Conservation (phyloP, 179 eudicot species). For the Spinacia oleracea region DNA sequence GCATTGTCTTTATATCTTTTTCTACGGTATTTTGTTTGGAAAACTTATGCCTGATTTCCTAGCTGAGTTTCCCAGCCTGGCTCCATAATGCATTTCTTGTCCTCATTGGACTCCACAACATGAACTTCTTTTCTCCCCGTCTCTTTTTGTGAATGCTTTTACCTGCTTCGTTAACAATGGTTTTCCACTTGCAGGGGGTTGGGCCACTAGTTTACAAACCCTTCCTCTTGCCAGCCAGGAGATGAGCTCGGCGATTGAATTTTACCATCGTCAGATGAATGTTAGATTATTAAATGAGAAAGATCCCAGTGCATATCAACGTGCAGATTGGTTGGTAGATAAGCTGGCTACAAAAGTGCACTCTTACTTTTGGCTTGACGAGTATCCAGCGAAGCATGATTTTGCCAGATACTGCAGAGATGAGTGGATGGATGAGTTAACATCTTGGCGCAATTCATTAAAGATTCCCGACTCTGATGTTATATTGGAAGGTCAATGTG, state of each 20-base stretch:
- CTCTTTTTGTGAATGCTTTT: not conserved
- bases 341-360: constrained; percentile 82
- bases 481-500: constrained; percentile 48
- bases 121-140: not conserved
- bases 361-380: constrained; percentile 94
- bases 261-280: constrained; percentile 79
- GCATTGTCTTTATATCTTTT: not conserved
- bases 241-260: constrained; percentile 70
- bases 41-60: not conserved
- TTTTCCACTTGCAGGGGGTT: constrained; percentile 44
- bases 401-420: constrained; percentile 77
- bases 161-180: not conserved
- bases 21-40: not conserved
- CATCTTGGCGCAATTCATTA: constrained; percentile 67
- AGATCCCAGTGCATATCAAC: constrained; percentile 50
- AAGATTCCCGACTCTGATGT: constrained; percentile 70
- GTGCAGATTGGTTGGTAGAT: constrained; percentile 87
- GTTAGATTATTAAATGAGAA: constrained; percentile 67
- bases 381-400: constrained; percentile 77
- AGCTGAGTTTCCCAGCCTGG: not conserved
- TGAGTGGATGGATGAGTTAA: constrained; percentile 70
- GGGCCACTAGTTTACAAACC: constrained; percentile 41
- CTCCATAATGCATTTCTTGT: not conserved
- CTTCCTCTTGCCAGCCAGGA: constrained; percentile 90
- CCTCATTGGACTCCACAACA: not conserved